Conservation (phyloP, 148 eudicot species). For the Tetragonia tetragonoides region DNA sequence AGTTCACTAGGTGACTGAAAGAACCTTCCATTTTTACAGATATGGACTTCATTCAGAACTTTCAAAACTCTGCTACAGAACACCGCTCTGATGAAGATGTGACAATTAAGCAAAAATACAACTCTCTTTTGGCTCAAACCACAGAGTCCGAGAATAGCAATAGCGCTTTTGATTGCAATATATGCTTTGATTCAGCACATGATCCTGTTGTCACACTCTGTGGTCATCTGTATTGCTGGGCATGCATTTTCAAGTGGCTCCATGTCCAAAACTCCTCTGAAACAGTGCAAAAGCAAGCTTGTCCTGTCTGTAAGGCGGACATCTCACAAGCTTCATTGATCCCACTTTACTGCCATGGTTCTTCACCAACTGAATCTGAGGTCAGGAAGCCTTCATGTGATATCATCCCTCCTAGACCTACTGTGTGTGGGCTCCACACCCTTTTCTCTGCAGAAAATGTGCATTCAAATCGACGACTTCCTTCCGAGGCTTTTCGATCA, state of each 20-base stretch:
- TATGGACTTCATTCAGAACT: constrained; percentile 54
- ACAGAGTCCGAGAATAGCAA: constrained; percentile 32
- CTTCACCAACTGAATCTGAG: constrained; percentile 37
- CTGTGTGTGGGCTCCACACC: constrained; percentile 31
- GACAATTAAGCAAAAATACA: constrained; percentile 29
- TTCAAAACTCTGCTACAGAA: constrained; percentile 30
- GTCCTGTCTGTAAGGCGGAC: constrained; percentile 78
- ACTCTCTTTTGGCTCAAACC: constrained; percentile 29
- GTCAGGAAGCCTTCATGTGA: constrained; percentile 31
- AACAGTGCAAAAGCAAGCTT: constrained; percentile 42
- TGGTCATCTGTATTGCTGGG: constrained; percentile 91
- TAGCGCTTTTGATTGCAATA: constrained; percentile 71
- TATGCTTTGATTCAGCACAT: constrained; percentile 77
- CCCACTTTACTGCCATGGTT: constrained; percentile 69
- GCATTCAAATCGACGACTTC: constrained; percentile 23
- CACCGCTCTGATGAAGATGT: constrained; percentile 32
- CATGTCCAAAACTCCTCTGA: constrained; percentile 49
- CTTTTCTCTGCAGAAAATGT: constrained; percentile 22
- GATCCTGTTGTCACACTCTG: constrained; percentile 93
- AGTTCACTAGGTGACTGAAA: constrained; percentile 1
- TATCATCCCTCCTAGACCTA: constrained; percentile 60
- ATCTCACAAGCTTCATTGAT: constrained; percentile 63
- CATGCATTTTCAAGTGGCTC: constrained; percentile 88
- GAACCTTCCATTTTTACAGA: background rate
- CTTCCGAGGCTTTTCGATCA: constrained; percentile 30